These are phyloP conservation scores for Cutaneotrichosporon spelunceum DNA, from an alignment of 1,284 basidiomycete genomes.

Conservation along the genomic window DNA sequence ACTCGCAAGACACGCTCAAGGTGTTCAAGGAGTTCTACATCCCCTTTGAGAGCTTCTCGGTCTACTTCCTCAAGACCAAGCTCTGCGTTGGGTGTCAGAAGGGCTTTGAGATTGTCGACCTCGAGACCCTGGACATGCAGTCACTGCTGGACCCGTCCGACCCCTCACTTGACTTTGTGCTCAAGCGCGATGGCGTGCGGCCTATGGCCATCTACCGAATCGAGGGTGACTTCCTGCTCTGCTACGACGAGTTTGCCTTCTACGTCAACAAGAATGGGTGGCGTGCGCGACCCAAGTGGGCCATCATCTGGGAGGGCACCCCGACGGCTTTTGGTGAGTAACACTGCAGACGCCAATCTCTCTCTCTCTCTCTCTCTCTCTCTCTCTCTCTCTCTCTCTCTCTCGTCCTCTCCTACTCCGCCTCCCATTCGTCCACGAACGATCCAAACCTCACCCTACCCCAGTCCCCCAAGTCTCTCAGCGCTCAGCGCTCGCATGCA, in stretches of 20 bases:
- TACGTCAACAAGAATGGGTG: constrained; percentile 98
- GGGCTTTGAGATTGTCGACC: constrained; percentile 99
- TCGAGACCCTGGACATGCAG: constrained; percentile 95
- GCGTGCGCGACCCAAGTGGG: constrained; percentile 84
- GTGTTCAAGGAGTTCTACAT: constrained; percentile 99
- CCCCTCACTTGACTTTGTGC: constrained; percentile 85
- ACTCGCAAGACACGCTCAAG: constrained; percentile 86
- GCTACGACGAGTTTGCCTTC: constrained; percentile 99
- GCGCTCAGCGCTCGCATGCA: too few species aligned
- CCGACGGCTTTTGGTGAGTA: constrained; percentile 86
- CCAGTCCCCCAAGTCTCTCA: too few species aligned
- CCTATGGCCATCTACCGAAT: constrained; percentile 97
- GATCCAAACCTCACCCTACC: too few species aligned
- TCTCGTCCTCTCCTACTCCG: too few species aligned
- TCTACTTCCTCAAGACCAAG: constrained; percentile 97
- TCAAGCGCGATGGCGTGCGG: constrained; percentile 79
- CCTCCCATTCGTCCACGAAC: too few species aligned
- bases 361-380: too few species aligned
- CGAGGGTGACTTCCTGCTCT: constrained; percentile 93
- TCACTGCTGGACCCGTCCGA: constrained; percentile 92
- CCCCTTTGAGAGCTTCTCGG: constrained; percentile 91
- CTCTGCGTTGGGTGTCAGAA: constrained; percentile 96
- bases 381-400: too few species aligned
- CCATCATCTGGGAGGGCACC: constrained; percentile 94
- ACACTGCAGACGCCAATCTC: too few species aligned